Evolutionary conservation across 169 alveolate genomes (phyloP).

Genomic region (Babesia gibsoni): DNA sequence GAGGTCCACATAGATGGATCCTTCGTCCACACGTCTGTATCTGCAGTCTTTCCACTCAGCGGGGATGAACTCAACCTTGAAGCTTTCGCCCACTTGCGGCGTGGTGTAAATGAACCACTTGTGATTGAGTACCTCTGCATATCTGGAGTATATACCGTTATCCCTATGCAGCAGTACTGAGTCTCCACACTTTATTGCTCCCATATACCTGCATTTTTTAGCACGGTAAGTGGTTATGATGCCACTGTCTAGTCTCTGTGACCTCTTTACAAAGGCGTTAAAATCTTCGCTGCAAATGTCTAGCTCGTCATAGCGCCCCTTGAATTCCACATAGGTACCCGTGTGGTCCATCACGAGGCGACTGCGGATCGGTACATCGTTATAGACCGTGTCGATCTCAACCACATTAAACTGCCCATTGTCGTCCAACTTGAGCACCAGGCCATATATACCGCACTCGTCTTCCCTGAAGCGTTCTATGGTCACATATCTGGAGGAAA

Average conservation of each 20-base stretch:
- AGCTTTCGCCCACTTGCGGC: constrained; percentile 3
- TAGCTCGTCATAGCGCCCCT: constrained; percentile 5
- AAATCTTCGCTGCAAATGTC: constrained; percentile 28
- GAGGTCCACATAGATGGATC: constrained; percentile 4
- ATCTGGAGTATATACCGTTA: constrained; percentile 24
- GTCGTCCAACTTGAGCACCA: neutral
- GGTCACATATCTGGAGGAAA: neutral
- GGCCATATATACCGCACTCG: neutral
- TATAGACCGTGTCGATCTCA: constrained; percentile 24
- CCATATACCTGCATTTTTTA: constrained; percentile 2
- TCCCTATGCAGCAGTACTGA: constrained; percentile 15
- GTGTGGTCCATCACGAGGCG: neutral
- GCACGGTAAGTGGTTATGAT: neutral
- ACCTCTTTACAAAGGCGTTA: neutral
- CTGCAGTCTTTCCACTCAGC: constrained; percentile 21
- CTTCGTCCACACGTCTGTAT: neutral
- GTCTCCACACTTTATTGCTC: constrained; percentile 36
- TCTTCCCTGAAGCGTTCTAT: neutral
- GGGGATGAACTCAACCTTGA: constrained; percentile 11
- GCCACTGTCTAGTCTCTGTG: neutral
- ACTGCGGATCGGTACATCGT: constrained; percentile 2
- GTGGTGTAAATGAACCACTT: neutral
- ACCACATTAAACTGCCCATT: neutral
- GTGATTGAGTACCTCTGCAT: neutral
- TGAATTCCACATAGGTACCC: constrained; percentile 2